These are phyloP conservation scores for Epichloe gansuensis DNA, from an alignment of 2,329 filamentous ascomycete species.

Conservation along the genomic window DNA sequence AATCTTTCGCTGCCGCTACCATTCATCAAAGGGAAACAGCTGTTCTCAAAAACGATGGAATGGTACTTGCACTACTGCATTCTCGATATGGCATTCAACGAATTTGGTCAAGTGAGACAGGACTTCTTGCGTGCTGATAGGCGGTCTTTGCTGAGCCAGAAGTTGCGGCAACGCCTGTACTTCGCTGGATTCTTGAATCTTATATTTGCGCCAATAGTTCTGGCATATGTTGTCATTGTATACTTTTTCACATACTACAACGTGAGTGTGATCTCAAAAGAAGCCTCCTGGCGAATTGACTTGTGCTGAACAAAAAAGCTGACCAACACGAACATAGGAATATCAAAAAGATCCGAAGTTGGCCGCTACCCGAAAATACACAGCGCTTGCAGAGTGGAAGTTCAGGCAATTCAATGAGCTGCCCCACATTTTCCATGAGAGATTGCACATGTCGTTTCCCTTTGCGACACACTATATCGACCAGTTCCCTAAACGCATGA, in stretches of 20 bases:
- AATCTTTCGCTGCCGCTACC: constrained; percentile 78
- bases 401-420: constrained; percentile 98
- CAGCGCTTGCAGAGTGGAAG: constrained; percentile 90
- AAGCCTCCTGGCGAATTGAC: background rate
- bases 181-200: constrained; percentile 80
- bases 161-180: constrained; percentile 62
- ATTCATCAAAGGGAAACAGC: constrained; percentile 62
- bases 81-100: constrained; percentile 87
- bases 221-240: constrained; percentile 74
- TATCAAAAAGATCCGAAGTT: constrained; percentile 89
- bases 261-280: constrained; percentile 30
- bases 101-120: constrained; percentile 73
- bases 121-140: constrained; percentile 77
- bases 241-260: constrained; percentile 96
- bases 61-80: constrained; percentile 88
- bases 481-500: constrained; percentile 93
- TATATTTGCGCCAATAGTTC: constrained; percentile 71
- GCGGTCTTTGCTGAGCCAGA: constrained; percentile 64
- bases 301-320: background rate
- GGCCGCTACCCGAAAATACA: constrained; percentile 73
- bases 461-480: constrained; percentile 87
- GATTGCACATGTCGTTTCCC: constrained; percentile 87
- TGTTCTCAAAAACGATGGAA: constrained; percentile 81
- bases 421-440: constrained; percentile 78
- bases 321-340: constrained; percentile 40